phyloP scores from a whole-genome alignment of 2,329 filamentous ascomycete species.

The Madurella fahalii region DNA sequence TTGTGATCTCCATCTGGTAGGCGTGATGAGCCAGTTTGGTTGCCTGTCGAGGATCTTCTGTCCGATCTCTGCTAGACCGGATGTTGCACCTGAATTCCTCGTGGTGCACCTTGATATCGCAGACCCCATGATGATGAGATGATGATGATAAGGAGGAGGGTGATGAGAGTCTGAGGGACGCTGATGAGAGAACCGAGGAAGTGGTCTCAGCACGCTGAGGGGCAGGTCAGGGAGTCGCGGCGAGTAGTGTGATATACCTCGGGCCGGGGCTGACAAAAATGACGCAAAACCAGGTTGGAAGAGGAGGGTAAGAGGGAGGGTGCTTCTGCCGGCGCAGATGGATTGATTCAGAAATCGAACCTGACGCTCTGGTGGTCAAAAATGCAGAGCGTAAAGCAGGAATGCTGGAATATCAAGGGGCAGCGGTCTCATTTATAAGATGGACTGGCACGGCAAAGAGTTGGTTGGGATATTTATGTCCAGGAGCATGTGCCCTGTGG shows the following conservation, averaged over 20 bases:
- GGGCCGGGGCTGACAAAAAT: neutral
- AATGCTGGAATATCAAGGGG: too few relatives aligned
- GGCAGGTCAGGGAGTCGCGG: neutral
- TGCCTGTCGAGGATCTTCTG: constrained; percentile 15
- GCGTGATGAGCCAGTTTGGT: constrained; percentile 14
- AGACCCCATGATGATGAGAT: constrained; percentile 8
- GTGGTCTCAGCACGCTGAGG: neutral
- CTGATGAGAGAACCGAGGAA: neutral
- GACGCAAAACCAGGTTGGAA: neutral
- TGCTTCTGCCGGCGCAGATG: too few relatives aligned
- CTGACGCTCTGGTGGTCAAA: neutral
- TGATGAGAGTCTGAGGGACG: neutral
- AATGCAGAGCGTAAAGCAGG: too few relatives aligned
- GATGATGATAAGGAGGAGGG: neutral
- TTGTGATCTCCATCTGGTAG: constrained; percentile 6
- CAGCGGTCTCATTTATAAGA: too few relatives aligned
- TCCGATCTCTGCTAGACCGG: constrained; percentile 2
- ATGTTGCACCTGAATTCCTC: neutral
- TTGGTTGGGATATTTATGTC: neutral
- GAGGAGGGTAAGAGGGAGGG: too few relatives aligned
- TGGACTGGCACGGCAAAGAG: neutral
- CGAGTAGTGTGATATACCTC: too few relatives aligned
- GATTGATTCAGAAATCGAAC: neutral
- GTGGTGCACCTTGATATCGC: constrained; percentile 12
- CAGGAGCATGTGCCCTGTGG: neutral